These are phyloP conservation scores for Chrysoporthe puriensis DNA, from an alignment of 2,329 filamentous ascomycete species.

Conservation along the genomic window DNA sequence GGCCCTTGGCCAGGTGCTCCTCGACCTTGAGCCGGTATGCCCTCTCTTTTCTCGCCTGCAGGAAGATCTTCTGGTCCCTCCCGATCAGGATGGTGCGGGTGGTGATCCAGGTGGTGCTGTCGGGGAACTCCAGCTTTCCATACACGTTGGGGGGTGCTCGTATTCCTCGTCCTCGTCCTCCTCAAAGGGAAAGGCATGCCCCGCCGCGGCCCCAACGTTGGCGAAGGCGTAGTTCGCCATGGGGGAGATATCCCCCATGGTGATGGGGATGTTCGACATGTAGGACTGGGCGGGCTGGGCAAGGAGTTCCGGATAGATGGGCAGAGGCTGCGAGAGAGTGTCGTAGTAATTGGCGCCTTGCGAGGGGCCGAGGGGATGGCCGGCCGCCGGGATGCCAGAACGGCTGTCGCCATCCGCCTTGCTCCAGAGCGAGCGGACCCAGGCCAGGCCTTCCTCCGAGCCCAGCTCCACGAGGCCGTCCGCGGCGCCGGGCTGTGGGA, in stretches of 20 bases:
- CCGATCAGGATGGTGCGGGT: slow-evolving; percentile 27
- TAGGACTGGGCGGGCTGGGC: not conserved
- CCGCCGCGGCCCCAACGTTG: slow-evolving; percentile 1
- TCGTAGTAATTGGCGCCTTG: not conserved
- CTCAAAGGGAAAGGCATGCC: slow-evolving; percentile 6
- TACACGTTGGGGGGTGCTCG: not conserved
- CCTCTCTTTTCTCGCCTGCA: slow-evolving; percentile 58
- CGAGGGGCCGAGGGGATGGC: not conserved
- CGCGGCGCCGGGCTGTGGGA: not conserved
- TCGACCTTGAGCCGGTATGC: slow-evolving; percentile 49
- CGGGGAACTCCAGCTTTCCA: slow-evolving; percentile 22
- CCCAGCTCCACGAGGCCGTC: not conserved
- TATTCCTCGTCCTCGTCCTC: slow-evolving; percentile 1
- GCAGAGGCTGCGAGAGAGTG: slow-evolving; percentile 1
- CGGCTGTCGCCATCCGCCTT: not conserved
- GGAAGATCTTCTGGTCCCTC: slow-evolving; percentile 30
- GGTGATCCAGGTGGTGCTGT: slow-evolving; percentile 24
- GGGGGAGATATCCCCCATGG: not conserved
- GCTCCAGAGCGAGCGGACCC: not conserved
- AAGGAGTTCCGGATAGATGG: not conserved
- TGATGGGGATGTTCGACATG: not conserved
- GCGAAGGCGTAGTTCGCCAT: slow-evolving; percentile 8
- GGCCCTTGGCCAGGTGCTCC: slow-evolving; percentile 51
- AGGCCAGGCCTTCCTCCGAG: not conserved
- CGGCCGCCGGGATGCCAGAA: not conserved